Base-by-base conservation (phyloP, 805 yeast genomes). In the Wickerhamomyces bisporus region DNA sequence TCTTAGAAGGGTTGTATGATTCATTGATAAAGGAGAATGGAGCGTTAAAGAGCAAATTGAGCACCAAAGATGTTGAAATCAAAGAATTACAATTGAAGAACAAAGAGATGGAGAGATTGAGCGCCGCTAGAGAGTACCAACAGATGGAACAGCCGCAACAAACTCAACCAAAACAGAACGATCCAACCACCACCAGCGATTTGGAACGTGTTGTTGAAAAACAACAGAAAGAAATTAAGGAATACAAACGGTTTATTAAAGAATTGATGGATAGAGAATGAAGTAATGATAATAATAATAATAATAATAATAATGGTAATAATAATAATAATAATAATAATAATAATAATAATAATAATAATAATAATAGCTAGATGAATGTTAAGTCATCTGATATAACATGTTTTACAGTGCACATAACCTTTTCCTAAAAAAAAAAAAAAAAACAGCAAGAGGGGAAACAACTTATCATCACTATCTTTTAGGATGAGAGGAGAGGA, bases 171-270 rank as follows among this genome's bases (percentile, higher is more conserved):
- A 27, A 6, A 27, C 18, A 27, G 5, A 9, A 27, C 13, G 17
- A 6, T n/a, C 30, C 30, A 29, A 18, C n/a, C n/a, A n/a, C n/a
- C n/a, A n/a, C n/a, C n/a, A n/a, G n/a, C n/a, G n/a, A n/a, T n/a
- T n/a, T 21, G 24, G 10, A 21, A 21, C 10, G 10, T 7, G 24
- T 21, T 10, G 44, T 39, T 8, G 38, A 23, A 13, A 38, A 30
- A 15, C 55, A 49, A 16, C 43, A 40, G 17, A 35, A 25, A 18
- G 57, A 50, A 34, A 49, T 52, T 24, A 38, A 32, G 17, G 51
- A 50, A 34, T 52, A 52, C 36, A 50, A 47, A 29, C 28, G 44
- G 9, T 52, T 52, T 32, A 52, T 52, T 37, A 49, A 43, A 31
- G 50, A 50, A 32, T 34, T 52, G 20, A 48, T 52, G 57, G 52